These are phyloP conservation scores for Lumnitzera racemosa DNA, from an alignment of 345 rosid genomes.

Conservation along the genomic window DNA sequence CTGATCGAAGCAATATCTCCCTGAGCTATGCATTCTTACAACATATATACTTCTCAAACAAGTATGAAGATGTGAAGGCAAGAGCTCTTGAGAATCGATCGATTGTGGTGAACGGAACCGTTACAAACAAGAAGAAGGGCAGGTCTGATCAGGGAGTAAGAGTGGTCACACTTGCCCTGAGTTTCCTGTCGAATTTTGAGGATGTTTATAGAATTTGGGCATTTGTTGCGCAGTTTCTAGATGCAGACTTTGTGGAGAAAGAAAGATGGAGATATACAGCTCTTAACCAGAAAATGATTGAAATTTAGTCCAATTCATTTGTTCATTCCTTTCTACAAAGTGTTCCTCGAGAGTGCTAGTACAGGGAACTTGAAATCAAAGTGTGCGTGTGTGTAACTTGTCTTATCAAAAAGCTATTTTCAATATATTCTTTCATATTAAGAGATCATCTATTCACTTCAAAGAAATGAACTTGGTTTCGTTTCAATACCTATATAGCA, in stretches of 20 bases:
- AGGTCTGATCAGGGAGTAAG: constrained; percentile 39
- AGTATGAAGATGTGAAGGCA: constrained; percentile 44
- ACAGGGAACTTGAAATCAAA: too few species aligned
- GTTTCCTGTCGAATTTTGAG: constrained; percentile 75
- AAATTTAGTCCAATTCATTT: constrained; percentile 27
- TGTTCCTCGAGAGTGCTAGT: too few species aligned
- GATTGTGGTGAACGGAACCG: constrained; percentile 15
- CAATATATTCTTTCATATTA: too few species aligned
- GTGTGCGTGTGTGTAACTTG: too few species aligned
- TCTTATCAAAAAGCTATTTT: too few species aligned
- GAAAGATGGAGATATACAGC: constrained; percentile 70
- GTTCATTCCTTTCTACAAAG: too few species aligned
- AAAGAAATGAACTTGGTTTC: too few species aligned
- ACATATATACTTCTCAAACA: constrained; percentile 53
- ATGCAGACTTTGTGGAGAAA: constrained; percentile 86
- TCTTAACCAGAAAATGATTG: constrained; percentile 53
- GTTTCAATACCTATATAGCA: too few species aligned
- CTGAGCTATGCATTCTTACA: constrained; percentile 64
- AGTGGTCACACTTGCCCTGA: constrained; percentile 70
- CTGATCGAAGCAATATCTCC: constrained; percentile 64
- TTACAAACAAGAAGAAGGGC: constrained; percentile 22
- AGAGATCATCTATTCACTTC: too few species aligned
- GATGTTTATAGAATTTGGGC: constrained; percentile 79
- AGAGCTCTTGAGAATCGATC: constrained; percentile 39
- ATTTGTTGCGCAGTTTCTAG: constrained; percentile 78